Conservation (phyloP, 139 green algal species). For the Yamagishiella unicocca region DNA sequence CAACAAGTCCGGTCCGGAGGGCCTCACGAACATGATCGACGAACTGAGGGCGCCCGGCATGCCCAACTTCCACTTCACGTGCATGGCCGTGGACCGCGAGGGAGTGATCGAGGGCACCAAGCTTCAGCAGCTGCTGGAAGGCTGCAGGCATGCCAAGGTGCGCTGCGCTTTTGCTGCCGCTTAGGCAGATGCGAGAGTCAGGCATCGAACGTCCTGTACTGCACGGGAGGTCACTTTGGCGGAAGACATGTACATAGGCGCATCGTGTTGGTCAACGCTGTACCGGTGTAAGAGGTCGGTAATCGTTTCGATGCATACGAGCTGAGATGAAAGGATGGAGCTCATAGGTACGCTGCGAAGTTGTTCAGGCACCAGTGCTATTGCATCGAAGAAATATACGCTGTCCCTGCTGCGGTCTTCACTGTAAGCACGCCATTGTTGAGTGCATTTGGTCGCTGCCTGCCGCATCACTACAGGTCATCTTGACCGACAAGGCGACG, state of each 20-base stretch:
- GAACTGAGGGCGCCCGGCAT: background rate
- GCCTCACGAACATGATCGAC: background rate
- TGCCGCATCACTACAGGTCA: background rate
- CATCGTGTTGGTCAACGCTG: too few relatives aligned
- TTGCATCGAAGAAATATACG: background rate
- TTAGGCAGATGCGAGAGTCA: background rate
- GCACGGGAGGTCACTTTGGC: background rate
- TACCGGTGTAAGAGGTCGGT: too few relatives aligned
- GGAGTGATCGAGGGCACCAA: background rate
- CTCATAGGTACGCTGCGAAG: background rate
- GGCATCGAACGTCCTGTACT: background rate
- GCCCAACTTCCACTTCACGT: constrained; percentile 2
- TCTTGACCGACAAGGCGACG: background rate
- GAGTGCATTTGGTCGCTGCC: background rate
- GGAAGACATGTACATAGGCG: too few relatives aligned
- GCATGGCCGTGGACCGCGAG: background rate
- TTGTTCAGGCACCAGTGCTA: background rate
- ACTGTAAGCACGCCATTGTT: too few relatives aligned
- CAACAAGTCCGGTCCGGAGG: background rate
- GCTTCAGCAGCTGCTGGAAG: background rate
- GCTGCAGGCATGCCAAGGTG: background rate
- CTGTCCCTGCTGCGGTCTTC: background rate
- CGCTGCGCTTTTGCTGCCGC: background rate
- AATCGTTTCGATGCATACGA: background rate
- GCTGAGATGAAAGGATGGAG: background rate